phyloP scores from a whole-genome alignment of 2,329 filamentous ascomycete species.

The Cytospora chrysosperma region DNA sequence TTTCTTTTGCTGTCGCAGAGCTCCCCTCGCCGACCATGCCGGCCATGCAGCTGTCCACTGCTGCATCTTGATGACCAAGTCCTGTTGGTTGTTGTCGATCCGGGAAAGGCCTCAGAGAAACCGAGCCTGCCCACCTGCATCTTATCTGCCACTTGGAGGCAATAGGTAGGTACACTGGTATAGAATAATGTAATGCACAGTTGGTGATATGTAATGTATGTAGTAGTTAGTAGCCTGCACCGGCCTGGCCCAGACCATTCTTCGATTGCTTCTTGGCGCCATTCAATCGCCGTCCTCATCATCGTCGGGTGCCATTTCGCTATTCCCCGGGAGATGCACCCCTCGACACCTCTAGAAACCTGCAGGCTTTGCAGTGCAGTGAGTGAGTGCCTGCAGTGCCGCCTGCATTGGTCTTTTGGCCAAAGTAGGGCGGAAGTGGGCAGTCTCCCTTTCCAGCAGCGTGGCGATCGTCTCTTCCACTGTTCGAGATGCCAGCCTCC shows the following conservation, averaged over 20 bases:
- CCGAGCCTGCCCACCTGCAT: background rate
- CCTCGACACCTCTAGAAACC: background rate
- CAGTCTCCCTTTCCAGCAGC: background rate
- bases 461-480: conserved; percentile 5
- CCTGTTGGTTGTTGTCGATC: background rate
- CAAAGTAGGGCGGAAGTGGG: background rate
- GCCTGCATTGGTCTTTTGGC: background rate
- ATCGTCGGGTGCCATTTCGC: background rate
- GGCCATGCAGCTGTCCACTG: background rate
- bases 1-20: too few species aligned
- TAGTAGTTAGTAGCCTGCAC: too few species aligned
- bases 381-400: too few species aligned
- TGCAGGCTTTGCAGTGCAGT: background rate
- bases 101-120: conserved; percentile 8
- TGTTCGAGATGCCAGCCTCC: background rate
- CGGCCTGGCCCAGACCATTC: background rate
- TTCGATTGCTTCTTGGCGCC: background rate
- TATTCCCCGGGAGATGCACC: background rate
- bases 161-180: too few species aligned
- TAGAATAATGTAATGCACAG: too few species aligned
- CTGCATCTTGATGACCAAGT: conserved; percentile 7
- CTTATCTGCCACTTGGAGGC: background rate
- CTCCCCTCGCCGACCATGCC: background rate
- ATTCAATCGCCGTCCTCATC: background rate
- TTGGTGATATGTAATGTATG: too few species aligned